A percentile compares a stretch with the other conserved stretches of the same genome.
Evolutionary conservation across 1,139 yeast species (phyloP).

Genomic region (Williopsis jadinii): DNA sequence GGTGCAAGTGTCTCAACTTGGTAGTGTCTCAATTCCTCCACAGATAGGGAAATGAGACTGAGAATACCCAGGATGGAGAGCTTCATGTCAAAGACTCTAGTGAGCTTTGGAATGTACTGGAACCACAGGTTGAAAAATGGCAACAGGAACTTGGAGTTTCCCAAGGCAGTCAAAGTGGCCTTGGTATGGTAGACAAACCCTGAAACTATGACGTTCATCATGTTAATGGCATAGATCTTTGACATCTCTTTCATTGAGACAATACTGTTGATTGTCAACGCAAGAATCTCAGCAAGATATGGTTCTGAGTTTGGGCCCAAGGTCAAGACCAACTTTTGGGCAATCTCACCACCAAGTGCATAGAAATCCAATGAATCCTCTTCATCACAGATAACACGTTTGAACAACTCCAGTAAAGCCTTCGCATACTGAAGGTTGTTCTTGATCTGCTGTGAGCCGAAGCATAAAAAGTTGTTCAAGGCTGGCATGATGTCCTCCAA

Average conservation of each 20-base stretch:
- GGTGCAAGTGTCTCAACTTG: constrained; percentile 23
- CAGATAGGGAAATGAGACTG: constrained; percentile 33
- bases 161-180: constrained; percentile 47
- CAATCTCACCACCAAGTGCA: constrained; percentile 24
- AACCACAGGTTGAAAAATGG: constrained; percentile 68
- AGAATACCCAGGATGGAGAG: constrained; percentile 64
- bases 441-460: constrained; percentile 41
- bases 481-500: constrained; percentile 74
- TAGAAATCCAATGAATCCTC: constrained; percentile 18
- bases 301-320: constrained; percentile 24
- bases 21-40: constrained; percentile 23
- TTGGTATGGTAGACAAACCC: constrained; percentile 57
- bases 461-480: constrained; percentile 69
- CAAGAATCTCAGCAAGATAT: constrained; percentile 20
- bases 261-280: constrained; percentile 21
- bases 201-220: constrained; percentile 62
- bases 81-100: constrained; percentile 80
- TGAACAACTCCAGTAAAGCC: constrained; percentile 31
- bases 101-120: constrained; percentile 43
- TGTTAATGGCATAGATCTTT: constrained; percentile 44
- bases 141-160: constrained; percentile 37
- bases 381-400: constrained; percentile 24
- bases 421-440: constrained; percentile 27
- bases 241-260: constrained; percentile 23
- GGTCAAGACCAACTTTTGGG: constrained; percentile 28